phyloP scores from a whole-genome alignment of 2,329 filamentous ascomycete species.

The Rhynchosporium graminicola region DNA sequence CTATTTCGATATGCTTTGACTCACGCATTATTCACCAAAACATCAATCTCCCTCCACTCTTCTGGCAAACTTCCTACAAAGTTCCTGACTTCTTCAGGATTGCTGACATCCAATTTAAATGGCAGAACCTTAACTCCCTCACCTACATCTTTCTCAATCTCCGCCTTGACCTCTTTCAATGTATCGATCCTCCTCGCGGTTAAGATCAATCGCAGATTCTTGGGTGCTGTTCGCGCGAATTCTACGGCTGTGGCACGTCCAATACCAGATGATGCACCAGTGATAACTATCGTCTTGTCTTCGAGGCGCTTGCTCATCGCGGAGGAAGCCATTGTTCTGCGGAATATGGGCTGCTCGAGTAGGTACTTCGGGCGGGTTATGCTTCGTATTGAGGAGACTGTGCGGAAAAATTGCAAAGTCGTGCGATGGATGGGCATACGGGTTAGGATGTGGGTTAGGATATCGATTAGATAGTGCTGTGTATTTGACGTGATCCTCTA shows the following conservation, averaged over 20 bases:
- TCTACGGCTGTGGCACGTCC: conserved; percentile 82
- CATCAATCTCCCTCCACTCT: conserved; percentile 81
- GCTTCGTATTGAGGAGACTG: conserved; percentile 14
- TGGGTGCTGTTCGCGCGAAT: conserved; percentile 83
- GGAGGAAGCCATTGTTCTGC: conserved; percentile 59
- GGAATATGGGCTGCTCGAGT: conserved; percentile 17
- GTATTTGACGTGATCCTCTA: no score
- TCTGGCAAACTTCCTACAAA: conserved; percentile 76
- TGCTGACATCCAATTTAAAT: conserved; percentile 85
- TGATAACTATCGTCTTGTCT: conserved; percentile 91
- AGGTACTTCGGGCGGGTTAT: neutral
- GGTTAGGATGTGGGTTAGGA: conserved; percentile 1
- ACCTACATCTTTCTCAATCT: conserved; percentile 77
- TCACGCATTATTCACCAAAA: conserved; percentile 91
- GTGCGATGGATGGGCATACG: conserved; percentile 23
- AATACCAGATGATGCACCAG: conserved; percentile 91
- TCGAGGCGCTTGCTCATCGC: conserved; percentile 79
- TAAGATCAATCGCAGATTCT: conserved; percentile 78
- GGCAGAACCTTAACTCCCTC: conserved; percentile 79
- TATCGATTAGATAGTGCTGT: no score
- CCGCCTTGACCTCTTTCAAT: conserved; percentile 71
- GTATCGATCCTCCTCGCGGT: conserved; percentile 84
- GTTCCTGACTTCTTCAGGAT: conserved; percentile 67
- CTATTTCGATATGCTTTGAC: neutral
- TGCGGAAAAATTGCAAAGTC: conserved; percentile 21